These are phyloP conservation scores for Cladophialophora yegresii DNA, from an alignment of 2,329 filamentous ascomycete genomes.

Conservation along the genomic window DNA sequence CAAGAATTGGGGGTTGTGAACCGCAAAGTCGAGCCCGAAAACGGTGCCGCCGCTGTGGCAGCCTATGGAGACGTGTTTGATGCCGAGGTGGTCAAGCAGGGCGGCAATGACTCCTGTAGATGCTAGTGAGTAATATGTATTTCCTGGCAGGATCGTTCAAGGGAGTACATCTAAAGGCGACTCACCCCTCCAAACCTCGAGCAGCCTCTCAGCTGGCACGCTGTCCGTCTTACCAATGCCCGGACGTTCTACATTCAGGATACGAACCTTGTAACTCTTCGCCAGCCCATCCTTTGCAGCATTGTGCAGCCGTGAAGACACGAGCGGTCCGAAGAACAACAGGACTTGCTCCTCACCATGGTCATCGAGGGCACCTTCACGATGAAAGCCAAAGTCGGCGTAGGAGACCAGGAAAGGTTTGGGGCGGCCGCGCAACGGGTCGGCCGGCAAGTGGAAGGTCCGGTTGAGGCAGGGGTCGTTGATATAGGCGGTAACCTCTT, in stretches of 20 bases:
- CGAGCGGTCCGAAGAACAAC: slow-evolving; percentile 1
- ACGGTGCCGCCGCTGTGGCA: slow-evolving; percentile 19
- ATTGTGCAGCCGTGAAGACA: slow-evolving; percentile 3
- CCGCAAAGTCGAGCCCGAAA: slow-evolving; percentile 12
- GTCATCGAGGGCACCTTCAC: neutral
- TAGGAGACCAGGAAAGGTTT: slow-evolving; percentile 5
- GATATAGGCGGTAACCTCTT: neutral
- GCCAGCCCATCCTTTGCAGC: slow-evolving; percentile 6
- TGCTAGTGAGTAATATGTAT: neutral
- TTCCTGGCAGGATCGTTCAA: no score
- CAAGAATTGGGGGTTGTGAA: slow-evolving; percentile 8
- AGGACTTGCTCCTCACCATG: slow-evolving; percentile 6
- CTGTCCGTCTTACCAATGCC: slow-evolving; percentile 3
- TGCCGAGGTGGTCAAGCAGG: slow-evolving; percentile 12
- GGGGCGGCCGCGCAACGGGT: neutral
- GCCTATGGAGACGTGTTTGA: slow-evolving; percentile 13
- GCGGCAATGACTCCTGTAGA: slow-evolving; percentile 6
- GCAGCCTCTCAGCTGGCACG: slow-evolving; percentile 6
- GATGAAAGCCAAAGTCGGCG: slow-evolving; percentile 9
- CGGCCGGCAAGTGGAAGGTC: slow-evolving; percentile 3
- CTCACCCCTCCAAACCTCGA: slow-evolving; percentile 9
- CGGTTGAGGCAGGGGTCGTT: slow-evolving; percentile 3
- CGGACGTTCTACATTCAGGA: slow-evolving; percentile 4
- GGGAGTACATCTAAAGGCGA: neutral
- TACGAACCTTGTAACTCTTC: slow-evolving; percentile 3